A percentile compares a stretch with the other conserved stretches of the same genome.
These are phyloP conservation scores for Aphelidium insulamus DNA, from an alignment of 371 early-diverging fungal genomes.

Conservation along the genomic window DNA sequence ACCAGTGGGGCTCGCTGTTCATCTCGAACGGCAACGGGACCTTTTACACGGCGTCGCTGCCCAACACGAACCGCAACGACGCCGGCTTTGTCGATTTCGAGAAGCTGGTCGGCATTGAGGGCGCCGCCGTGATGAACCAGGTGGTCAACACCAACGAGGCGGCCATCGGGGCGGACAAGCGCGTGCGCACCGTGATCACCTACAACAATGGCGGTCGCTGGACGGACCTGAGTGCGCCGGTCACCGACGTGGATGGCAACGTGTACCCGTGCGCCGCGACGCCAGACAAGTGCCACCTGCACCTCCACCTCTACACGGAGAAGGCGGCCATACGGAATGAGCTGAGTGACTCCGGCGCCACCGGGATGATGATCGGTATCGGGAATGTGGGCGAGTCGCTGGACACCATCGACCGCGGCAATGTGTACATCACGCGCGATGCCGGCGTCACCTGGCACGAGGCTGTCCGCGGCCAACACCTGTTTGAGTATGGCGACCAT, in stretches of 20 bases:
- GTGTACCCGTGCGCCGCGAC: constrained; percentile 8
- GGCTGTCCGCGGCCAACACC: constrained; percentile 41
- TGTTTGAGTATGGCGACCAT: constrained; percentile 72
- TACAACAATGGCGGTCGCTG: constrained; percentile 68
- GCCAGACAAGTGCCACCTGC: constrained; percentile 26
- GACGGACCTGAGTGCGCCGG: constrained; percentile 28
- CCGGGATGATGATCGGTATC: constrained; percentile 74
- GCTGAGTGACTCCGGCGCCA: constrained; percentile 50
- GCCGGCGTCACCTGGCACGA: constrained; percentile 55
- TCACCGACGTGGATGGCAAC: constrained; percentile 19
- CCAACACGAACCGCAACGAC: constrained; percentile 52
- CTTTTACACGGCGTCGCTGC: constrained; percentile 37
- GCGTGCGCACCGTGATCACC: constrained; percentile 41
- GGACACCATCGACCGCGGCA: constrained; percentile 32
- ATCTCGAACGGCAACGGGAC: constrained; percentile 71
- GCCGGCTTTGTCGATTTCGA: constrained; percentile 80
- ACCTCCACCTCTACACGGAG: constrained; percentile 63
- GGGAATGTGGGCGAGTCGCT: constrained; percentile 66
- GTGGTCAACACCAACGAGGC: constrained; percentile 43
- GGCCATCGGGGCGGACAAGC: constrained; percentile 19
- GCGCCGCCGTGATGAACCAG: constrained; percentile 62
- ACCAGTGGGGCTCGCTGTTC: constrained; percentile 59
- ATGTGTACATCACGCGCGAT: constrained; percentile 64
- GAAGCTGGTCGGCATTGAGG: constrained; percentile 72
- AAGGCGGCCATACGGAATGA: constrained; percentile 46